Evolutionary conservation across 1,284 basidiomycete species (phyloP), one percentile per base, ranked within the genome.

Genomic region (Phellinidium pouzarii): DNA sequence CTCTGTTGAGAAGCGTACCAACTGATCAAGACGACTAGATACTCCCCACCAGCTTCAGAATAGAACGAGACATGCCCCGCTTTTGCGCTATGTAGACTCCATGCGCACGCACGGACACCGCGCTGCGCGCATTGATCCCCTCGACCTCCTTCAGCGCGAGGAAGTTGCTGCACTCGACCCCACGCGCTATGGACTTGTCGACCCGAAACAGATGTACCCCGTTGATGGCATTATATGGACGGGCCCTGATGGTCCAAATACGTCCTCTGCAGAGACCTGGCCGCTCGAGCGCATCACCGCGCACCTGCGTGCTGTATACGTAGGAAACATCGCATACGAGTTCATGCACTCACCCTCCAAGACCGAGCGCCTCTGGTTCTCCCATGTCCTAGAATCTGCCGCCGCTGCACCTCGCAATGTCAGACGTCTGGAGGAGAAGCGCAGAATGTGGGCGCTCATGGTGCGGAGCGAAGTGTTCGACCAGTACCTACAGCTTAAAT

Each of bases 61-160:
- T 65, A 77, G 91, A 17, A 76, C 76, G 12, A 65, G 67, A 7
- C 92, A 94, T 62, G 90, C 91, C 0, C 72, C 87, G 1, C 69
- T 95, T 11, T 70, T 94, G 31, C 84, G 92, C 38, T 94, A 93
- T 63, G 89, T 92, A 12, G 92, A 94, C 65, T 85, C 86, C 8
- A 78, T 94, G 58, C 78, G 92, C 22, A 81, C 76, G 0, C 86
- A 89, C 60, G 86, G 87, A 0, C 88, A 91, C 62, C 78, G 87
- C 40, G 87, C 91, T 11, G 88, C 87, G 0, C 75, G 79, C 50
- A 86, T 94, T 44, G 91, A 95, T 64, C 92, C 92, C 0, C 71
- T 94, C 20, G 89, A 91, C 66, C 69, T 94, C 44, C 84, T 94
- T 41, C 82, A 88, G 54, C 80, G 91, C 27, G 88, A 93, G 61